These are phyloP conservation scores for Sclerotinia sclerotiorum DNA, from an alignment of 2,329 filamentous ascomycete species.

Conservation along the genomic window DNA sequence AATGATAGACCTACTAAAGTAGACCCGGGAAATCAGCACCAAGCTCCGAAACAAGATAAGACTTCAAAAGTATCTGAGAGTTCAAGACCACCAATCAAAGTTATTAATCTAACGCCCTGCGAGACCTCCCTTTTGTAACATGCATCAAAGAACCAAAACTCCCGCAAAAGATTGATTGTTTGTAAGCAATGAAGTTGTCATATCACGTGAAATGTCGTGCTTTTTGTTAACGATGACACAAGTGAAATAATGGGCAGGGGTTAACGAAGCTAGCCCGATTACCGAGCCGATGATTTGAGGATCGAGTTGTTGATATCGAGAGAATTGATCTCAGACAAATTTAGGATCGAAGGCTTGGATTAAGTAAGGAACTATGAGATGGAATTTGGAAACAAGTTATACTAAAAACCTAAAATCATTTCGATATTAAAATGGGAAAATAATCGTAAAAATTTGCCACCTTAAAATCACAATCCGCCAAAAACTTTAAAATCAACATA, in stretches of 20 bases:
- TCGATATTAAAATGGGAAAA: not conserved
- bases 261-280: not conserved
- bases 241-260: not conserved
- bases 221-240: conserved; percentile 6
- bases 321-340: not conserved
- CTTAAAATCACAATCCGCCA: not conserved
- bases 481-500: not conserved
- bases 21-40: not conserved
- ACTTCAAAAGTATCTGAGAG: not conserved
- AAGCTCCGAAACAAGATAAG: not conserved
- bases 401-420: not conserved
- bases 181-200: conserved; percentile 6
- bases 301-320: not conserved
- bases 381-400: not conserved
- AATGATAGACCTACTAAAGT: not conserved
- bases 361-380: not conserved
- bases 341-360: not conserved
- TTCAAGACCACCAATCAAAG: not conserved
- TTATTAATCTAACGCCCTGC: not conserved
- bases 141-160: not conserved
- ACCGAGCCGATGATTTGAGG: conserved; percentile 7
- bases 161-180: not conserved
- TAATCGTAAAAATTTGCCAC: not conserved
- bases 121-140: not conserved
- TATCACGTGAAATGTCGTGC: conserved; percentile 21